These are phyloP conservation scores for Discostella stelligeroides DNA, from an alignment of 108 stramenopile genomes.

Conservation along the genomic window DNA sequence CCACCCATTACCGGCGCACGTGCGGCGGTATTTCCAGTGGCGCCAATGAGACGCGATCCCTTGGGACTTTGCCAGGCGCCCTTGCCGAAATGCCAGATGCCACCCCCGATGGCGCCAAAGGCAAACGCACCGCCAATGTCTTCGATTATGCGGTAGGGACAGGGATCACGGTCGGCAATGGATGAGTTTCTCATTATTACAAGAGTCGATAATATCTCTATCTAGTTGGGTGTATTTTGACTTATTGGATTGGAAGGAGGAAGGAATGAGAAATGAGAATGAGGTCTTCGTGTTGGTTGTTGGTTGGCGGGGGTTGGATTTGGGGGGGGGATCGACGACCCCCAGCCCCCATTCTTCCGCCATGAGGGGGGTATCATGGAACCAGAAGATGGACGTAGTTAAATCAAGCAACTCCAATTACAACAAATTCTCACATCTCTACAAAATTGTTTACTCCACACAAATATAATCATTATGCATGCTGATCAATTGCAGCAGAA, in stretches of 20 bases:
- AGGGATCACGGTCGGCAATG: conserved; percentile 94
- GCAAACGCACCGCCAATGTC: conserved; percentile 97
- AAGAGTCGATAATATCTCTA: no score
- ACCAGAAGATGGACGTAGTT: no score
- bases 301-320: background rate
- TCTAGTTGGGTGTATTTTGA: no score
- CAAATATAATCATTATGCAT: no score
- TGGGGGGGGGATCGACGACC: no score
- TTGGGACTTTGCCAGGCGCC: conserved; percentile 83
- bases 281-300: background rate
- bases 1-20: conserved; percentile 95
- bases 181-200: conserved; percentile 48
- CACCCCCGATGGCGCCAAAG: conserved; percentile 94
- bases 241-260: no score
- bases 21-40: conserved; percentile 82
- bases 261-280: background rate
- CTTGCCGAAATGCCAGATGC: conserved; percentile 91
- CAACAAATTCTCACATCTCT: no score
- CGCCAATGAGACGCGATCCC: conserved; percentile 74
- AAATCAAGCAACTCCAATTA: no score
- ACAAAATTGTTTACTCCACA: no score
- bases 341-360: no score
- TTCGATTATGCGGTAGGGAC: conserved; percentile 97
- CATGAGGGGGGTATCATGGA: no score
- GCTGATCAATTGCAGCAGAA: no score